Base-by-base conservation (phyloP, 2,329 filamentous ascomycete species). In the Penicillium vulpinum region DNA sequence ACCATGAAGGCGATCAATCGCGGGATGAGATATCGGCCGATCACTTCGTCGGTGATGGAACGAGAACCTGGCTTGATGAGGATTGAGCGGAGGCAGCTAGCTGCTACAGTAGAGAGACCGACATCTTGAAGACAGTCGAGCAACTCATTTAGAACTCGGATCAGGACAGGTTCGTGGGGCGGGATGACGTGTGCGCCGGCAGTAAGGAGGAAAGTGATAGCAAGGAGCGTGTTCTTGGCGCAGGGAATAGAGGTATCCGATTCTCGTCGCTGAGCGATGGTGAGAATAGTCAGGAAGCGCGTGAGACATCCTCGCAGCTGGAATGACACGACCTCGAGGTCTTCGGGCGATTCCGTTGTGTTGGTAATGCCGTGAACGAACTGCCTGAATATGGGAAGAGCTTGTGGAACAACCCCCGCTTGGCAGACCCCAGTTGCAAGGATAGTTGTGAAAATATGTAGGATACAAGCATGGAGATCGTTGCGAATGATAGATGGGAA, bases 401-500 rank as follows among this genome's bases (percentile, higher is more conserved):
- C 88, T 74, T 95, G 90, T 0, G 94, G 93, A 1, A 97, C 88
- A 31, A 97, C 91, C 36, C 91, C 83, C 26, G 90, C 85, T 75
- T 99, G 95, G 69, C 93, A 97, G 11, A 86, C 82, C 0, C 90
- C 88, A 0, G 92, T 97, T 15, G 90, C 89, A 13, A 99, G 83
- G 56, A 96, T 94, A 0, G 92, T 96, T 52, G 91, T 89, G 70
- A 97, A 97, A 54, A 97, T 96, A 77, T 99, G 92, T 48, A 99
- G 85, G 64, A 97, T 96, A 69, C 93, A 97, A 38, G 94, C 93
- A 70, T 97, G 92, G 7, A 99, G 82, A 72, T 99, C 94, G 10
- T 92, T 93, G 71, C 94, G 94, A 79, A 99, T 99, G 67, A 99
- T 92, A 2, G 90, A 87, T 0, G 95, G 95, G 76, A 99, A 99